Base-by-base conservation (phyloP, 1,139 yeast species). In the Lodderomyces margitis region DNA sequence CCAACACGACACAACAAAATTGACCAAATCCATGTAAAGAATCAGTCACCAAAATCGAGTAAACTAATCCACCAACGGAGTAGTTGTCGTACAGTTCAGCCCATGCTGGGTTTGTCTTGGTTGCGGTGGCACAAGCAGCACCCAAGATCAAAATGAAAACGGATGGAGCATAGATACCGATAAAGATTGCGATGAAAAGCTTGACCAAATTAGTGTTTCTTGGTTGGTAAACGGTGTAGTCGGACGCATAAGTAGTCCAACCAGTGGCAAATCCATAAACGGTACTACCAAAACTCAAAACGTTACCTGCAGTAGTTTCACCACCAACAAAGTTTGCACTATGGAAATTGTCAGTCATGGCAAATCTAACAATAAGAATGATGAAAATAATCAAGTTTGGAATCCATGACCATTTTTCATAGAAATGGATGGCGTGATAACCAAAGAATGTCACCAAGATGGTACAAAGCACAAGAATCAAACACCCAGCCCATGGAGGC, bases 171-270 rank as follows among this genome's bases (percentile, higher is more conserved):
- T 71, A 66, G 55, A 87, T 74, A 51, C 95, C 95, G 39, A 64
- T 48, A 47, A 78, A 60, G 45, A 89, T 80, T 51, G 81, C 73
- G 42, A 75, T 61, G 68, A 88, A 88, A 46, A 87, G 74, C 60
- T 71, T 81, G 55, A 52, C 48, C 34, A 78, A 68, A 61, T 75
- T 77, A 48, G 82, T 80, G 57, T 79, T 72, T 57, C 78, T 71
- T 46, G 73, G 77, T 77, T 87, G 89, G 69, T 88, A 91, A 40
- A 85, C 91, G 42, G 96, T 87, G 66, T 89, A 91, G 67, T 89
- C 97, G 34, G 95, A 81, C 36, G 96, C 94, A 57, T 84, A 87
- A 19, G 96, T 84, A 44, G 95, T 80, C 97, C 97, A 89, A 49
- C 97, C 97, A 43, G 96, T 80, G 39, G 96, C 95, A 57, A 85